Evolutionary conservation across 2,329 filamentous ascomycete genomes (phyloP), one percentile per base, ranked within the genome.

Genomic region (Monilinia polystroma): DNA sequence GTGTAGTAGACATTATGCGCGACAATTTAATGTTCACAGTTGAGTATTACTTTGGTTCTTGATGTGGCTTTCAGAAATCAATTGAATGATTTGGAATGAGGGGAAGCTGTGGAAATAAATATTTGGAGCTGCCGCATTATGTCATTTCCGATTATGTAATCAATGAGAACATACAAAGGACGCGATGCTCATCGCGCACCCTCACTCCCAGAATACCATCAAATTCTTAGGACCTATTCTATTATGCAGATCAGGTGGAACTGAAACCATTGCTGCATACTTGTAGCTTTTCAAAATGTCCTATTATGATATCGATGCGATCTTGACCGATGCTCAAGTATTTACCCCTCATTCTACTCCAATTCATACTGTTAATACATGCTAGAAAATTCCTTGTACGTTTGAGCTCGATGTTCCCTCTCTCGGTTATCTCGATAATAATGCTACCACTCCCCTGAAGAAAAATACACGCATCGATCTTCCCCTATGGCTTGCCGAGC

Each of bases 401-500:
- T 97, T 98, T 80, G 91, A 97, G 76, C 86, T 97, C 75, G 90
- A 94, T 68, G 89, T 97, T 43, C 90, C 93, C 26, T 88, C 91
- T 66, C 86, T 98, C 56, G 93, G 93, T 72, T 92, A 96, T 77
- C 84, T 99, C 68, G 93, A 96, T 79, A 93, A 93, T 75, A 94
- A 92, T 75, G 85, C 90, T 32, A 77, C 79, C 2, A 80, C 83
- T 43, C 79, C 90, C 76, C 88, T 98, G 73, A 95, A 94, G 77
- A 80, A 88, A 65, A 91, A 91, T 68, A 94, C 92, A 0, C 87
- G 89, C 54, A 83, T 98, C 57, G 86, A 90, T 69, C 87, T 98
- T 0, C 95, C 95, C 2, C 84, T 98, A 71, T 99, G 95, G 95
- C 87, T 99, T 16, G 93, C 90, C 72, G 92, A 97, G 78, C 94